Evolutionary conservation across 2,329 filamentous ascomycete genomes (phyloP).

Genomic region (Endothia cerciana): DNA sequence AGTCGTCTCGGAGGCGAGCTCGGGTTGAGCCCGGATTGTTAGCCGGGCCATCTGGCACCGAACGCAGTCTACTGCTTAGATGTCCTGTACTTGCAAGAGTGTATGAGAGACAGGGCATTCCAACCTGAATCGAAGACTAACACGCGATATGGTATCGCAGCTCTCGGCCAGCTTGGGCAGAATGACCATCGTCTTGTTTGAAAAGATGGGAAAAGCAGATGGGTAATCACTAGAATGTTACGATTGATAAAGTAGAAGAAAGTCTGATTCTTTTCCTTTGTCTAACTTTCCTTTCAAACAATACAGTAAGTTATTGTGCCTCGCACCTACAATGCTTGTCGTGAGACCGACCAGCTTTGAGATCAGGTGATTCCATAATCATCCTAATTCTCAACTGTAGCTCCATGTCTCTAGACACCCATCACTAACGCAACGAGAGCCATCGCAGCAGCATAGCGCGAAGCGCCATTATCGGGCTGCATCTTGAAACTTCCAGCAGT

Average conservation of each 20-base stretch:
- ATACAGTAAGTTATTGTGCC: too few species aligned
- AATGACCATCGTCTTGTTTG: too few species aligned
- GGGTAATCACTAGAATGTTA: too few species aligned
- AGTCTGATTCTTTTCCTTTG: too few species aligned
- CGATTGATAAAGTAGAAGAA: too few species aligned
- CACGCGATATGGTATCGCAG: too few species aligned
- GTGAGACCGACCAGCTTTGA: neutral
- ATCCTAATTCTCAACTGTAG: neutral
- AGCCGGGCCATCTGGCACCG: neutral
- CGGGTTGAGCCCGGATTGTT: neutral
- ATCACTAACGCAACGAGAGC: neutral
- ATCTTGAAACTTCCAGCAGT: slow-evolving; percentile 6
- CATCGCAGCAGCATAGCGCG: neutral
- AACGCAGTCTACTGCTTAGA: neutral
- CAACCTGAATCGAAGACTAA: too few species aligned
- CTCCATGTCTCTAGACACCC: neutral
- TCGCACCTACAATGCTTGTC: too few species aligned
- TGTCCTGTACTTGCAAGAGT: neutral
- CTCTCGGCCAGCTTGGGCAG: too few species aligned
- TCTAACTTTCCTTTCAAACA: too few species aligned
- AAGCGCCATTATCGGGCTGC: neutral
- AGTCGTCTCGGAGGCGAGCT: slow-evolving; percentile 6
- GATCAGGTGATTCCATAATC: neutral
- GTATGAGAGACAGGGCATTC: neutral
- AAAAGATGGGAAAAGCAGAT: too few species aligned